Conservation (phyloP, 306 rosid genomes). For the Senna tora region DNA sequence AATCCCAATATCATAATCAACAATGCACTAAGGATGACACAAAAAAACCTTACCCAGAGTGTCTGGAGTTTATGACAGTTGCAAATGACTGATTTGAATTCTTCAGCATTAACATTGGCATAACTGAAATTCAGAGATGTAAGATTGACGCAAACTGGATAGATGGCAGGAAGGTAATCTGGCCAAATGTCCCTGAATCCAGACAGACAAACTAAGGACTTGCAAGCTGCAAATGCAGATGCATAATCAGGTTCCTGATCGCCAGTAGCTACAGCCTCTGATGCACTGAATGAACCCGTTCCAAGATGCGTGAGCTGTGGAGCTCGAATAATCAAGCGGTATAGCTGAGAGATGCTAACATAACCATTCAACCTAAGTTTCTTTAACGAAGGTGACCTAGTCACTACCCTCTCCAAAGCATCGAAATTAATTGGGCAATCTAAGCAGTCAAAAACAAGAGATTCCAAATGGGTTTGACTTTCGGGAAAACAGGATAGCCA, state of each 20-base stretch:
- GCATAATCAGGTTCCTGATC: slow-evolving; percentile 64
- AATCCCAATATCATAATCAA: slow-evolving; percentile 2
- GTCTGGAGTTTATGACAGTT: slow-evolving; percentile 71
- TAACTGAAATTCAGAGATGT: slow-evolving; percentile 75
- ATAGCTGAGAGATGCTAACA: slow-evolving; percentile 58
- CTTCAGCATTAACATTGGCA: slow-evolving; percentile 61
- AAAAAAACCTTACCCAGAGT: slow-evolving; percentile 66
- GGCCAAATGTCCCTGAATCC: slow-evolving; percentile 68
- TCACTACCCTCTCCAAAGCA: slow-evolving; percentile 76
- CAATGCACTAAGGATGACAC: neutral
- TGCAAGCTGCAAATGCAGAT: slow-evolving; percentile 67
- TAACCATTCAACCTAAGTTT: slow-evolving; percentile 63
- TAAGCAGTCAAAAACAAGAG: slow-evolving; percentile 73
- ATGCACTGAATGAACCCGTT: slow-evolving; percentile 59
- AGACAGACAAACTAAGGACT: slow-evolving; percentile 72
- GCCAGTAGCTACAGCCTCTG: slow-evolving; percentile 45
- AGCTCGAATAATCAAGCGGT: slow-evolving; percentile 60
- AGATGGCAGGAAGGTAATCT: slow-evolving; percentile 61
- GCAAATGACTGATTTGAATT: slow-evolving; percentile 61
- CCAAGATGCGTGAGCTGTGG: slow-evolving; percentile 85
- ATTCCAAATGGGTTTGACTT: slow-evolving; percentile 58
- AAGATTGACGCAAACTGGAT: slow-evolving; percentile 68
- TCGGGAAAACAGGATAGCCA: slow-evolving; percentile 80
- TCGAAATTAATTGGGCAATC: slow-evolving; percentile 60
- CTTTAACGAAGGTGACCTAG: slow-evolving; percentile 66